Evolutionary conservation across 805 yeast species (phyloP), one percentile per base, ranked within the genome.

Genomic region (Saccharomycopsis fermentans): DNA sequence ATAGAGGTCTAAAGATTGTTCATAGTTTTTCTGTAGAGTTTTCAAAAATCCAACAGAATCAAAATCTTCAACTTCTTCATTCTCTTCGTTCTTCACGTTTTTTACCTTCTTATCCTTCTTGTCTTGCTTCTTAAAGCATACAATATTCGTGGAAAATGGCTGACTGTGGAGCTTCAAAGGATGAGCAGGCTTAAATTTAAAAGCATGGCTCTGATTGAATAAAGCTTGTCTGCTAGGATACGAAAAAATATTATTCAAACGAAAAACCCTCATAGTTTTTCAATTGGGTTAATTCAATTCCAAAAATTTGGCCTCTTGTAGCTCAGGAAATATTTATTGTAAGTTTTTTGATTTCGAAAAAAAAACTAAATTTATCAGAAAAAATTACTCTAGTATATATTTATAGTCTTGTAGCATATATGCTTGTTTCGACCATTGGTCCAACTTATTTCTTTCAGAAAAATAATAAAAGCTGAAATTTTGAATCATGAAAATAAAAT

Each of bases 1-100:
- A 67, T 83, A 86, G 43, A 71, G 68, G 0, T 78, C 81, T 8
- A 86, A 63, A 0, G 84, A 71, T 11, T 71, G 69, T 34, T 78
- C 73, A 65, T 81, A 84, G 55, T 74, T 72, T 2, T 62, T 48
- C 37, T 75, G 77, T 17, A 77, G 71, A 35, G 72, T 77, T 14
- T 67, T 68, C 64, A 75, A 34, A 29, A 57, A 57, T 11, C 21
- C 17, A 6, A n/a, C 39, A 14, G 54, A 50, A 51, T 61, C 63
- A 56, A 58, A 58, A 21, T 54, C 56, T 3, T 35, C 54, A 24
- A 39, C 51, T 26, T 57, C 59, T 50, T 61, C 62, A 11, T 29
- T 54, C n/a, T 57, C 58, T 11, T 6, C 50, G 9, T 35, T 32
- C 32, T 52, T 26, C 6, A 24, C 2, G 8, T 19, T 27, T 21